These are phyloP conservation scores for Hemisphaericaspora xylofermentans DNA, from an alignment of 1,139 yeast species.

Conservation along the genomic window DNA sequence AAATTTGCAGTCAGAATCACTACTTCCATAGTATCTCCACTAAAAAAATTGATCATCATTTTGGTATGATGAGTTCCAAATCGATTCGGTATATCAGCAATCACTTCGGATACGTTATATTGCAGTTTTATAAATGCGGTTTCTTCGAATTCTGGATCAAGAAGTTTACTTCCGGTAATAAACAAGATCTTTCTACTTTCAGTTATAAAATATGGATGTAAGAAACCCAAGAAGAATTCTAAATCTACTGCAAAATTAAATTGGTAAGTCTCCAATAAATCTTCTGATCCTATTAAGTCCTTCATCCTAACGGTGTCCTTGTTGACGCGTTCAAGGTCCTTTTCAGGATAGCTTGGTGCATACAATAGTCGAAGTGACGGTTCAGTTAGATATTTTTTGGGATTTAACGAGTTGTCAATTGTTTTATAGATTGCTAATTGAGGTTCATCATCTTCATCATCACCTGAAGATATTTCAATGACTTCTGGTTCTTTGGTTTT, in stretches of 20 bases:
- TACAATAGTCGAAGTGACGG: slow-evolving; percentile 27
- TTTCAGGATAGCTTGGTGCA: slow-evolving; percentile 24
- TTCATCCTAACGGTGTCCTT: slow-evolving; percentile 25
- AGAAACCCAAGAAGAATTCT: slow-evolving; percentile 33
- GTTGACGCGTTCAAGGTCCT: slow-evolving; percentile 17
- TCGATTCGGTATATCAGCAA: slow-evolving; percentile 32
- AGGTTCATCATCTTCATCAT: slow-evolving; percentile 1
- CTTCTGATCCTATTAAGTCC: slow-evolving; percentile 31
- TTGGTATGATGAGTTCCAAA: slow-evolving; percentile 65
- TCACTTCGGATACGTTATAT: slow-evolving; percentile 30
- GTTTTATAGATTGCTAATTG: not conserved
- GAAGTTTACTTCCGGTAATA: slow-evolving; percentile 28
- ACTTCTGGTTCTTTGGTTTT: slow-evolving; percentile 1
- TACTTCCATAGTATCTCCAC: slow-evolving; percentile 43
- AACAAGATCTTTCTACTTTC: slow-evolving; percentile 27
- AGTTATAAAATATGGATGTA: slow-evolving; percentile 27
- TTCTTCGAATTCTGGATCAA: slow-evolving; percentile 16
- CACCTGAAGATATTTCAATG: slow-evolving; percentile 9
- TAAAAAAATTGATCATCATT: slow-evolving; percentile 58
- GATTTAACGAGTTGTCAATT: not conserved
- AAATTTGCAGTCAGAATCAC: slow-evolving; percentile 63
- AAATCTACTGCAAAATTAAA: slow-evolving; percentile 51
- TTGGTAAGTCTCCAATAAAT: slow-evolving; percentile 42
- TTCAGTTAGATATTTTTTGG: not conserved
- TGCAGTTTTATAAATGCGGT: slow-evolving; percentile 12